Conservation (phyloP, 441 rosid genomes). For the Macaranga tanarius region DNA sequence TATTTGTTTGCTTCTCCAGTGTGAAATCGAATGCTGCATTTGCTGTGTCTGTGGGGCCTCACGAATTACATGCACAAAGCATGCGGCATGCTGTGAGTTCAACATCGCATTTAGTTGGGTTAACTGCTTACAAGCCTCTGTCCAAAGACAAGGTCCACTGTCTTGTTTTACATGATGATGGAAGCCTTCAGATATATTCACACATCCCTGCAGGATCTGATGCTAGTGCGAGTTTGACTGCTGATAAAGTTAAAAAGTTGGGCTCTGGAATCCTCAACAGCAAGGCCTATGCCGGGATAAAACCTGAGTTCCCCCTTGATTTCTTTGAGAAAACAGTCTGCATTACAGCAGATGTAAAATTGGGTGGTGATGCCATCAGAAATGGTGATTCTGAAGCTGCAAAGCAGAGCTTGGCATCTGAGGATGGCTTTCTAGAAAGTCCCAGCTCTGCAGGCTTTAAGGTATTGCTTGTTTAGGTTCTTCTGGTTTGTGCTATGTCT, state of each 20-base stretch:
- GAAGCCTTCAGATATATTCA: conserved; percentile 99
- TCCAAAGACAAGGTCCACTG: conserved; percentile 94
- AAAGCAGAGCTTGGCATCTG: conserved; percentile 88
- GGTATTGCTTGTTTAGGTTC: conserved; percentile 44
- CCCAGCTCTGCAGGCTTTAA: conserved; percentile 90
- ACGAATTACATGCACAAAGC: conserved; percentile 78
- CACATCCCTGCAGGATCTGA: conserved; percentile 72
- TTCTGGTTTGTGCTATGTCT: conserved; percentile 16
- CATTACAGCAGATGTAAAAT: conserved; percentile 94
- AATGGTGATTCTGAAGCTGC: conserved; percentile 97
- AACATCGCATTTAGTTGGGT: conserved; percentile 90
- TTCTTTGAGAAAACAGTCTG: conserved; percentile 97
- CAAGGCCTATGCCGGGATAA: conserved; percentile 81
- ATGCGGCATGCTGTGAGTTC: conserved; percentile 84
- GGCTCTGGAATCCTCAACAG: conserved; percentile 87
- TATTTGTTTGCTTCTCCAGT: conserved; percentile 86
- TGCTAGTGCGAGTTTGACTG: conserved; percentile 60
- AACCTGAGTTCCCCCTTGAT: conserved; percentile 97
- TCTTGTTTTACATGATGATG: conserved; percentile 98
- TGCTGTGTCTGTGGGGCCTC: conserved; percentile 63
- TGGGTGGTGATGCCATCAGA: conserved; percentile 93
- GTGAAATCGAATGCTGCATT: conserved; percentile 77
- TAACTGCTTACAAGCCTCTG: conserved; percentile 93
- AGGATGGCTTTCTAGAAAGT: conserved; percentile 97
- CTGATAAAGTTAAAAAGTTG: conserved; percentile 88